phyloP scores from a whole-genome alignment of 345 rosid genomes.

The Chamaenerion angustifolium region DNA sequence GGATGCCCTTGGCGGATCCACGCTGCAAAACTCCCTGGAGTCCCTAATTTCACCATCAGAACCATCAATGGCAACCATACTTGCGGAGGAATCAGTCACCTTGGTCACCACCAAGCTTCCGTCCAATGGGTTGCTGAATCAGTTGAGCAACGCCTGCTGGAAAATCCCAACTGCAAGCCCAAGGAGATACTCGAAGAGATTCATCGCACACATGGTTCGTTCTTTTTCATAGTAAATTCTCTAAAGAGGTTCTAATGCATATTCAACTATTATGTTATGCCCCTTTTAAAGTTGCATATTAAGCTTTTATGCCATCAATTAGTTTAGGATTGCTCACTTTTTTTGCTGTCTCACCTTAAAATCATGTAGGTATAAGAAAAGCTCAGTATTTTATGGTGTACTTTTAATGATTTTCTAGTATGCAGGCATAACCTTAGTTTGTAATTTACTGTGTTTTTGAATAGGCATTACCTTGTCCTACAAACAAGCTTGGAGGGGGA shows the following conservation, averaged over 20 bases:
- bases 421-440: too few species aligned
- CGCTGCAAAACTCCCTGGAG: constrained; percentile 96
- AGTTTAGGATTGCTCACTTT: too few species aligned
- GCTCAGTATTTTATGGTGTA: too few species aligned
- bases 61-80: constrained; percentile 74
- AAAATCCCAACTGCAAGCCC: constrained; percentile 91
- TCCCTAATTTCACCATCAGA: constrained; percentile 89
- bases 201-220: constrained; percentile 64
- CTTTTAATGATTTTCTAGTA: too few species aligned
- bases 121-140: constrained; percentile 98
- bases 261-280: too few species aligned
- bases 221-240: too few species aligned
- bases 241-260: too few species aligned
- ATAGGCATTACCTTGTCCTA: constrained; percentile 58
- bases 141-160: constrained; percentile 80
- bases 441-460: too few species aligned
- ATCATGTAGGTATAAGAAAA: too few species aligned
- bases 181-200: constrained; percentile 98
- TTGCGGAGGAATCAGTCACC: constrained; percentile 91
- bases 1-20: constrained; percentile 99
- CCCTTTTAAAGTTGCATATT: too few species aligned
- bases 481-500: constrained; percentile 99
- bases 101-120: constrained; percentile 98
- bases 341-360: too few species aligned
- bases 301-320: too few species aligned